These are phyloP conservation scores for Solanum rostratum DNA, from an alignment of 257 asterid species.

Conservation along the genomic window DNA sequence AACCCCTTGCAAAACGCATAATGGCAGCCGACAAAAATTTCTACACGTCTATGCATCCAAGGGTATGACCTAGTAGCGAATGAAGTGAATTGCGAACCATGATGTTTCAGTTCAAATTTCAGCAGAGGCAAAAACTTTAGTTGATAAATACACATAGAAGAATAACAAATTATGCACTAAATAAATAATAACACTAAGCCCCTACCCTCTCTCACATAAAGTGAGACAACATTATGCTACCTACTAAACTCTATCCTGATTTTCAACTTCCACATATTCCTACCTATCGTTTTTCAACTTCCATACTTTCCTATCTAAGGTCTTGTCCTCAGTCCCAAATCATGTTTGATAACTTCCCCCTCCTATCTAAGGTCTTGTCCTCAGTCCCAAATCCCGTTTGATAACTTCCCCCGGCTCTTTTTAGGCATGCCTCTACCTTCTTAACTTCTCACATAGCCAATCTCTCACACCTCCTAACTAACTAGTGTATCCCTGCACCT, in stretches of 20 bases:
- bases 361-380: too few relatives aligned
- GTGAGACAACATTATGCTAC: neutral
- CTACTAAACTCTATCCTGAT: neutral
- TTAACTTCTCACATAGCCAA: neutral
- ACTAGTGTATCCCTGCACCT: neutral
- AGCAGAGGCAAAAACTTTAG: neutral
- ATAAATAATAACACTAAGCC: neutral
- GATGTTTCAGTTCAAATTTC: neutral
- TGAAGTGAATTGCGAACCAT: neutral
- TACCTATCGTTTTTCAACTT: neutral
- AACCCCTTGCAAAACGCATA: neutral
- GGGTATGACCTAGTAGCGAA: neutral
- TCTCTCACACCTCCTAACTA: neutral
- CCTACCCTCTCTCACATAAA: neutral
- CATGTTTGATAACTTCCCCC: neutral
- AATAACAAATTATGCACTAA: neutral
- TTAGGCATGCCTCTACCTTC: neutral
- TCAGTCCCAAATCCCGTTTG: too few relatives aligned
- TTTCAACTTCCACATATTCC: neutral
- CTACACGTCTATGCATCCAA: neutral
- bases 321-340: neutral
- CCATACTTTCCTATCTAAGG: neutral
- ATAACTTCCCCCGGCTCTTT: neutral
- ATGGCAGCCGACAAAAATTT: neutral
- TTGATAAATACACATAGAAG: neutral